Evolutionary conservation across 108 stramenopile species (phyloP), one percentile per base, ranked within the genome.

Genomic region (Cyclotella sp.): DNA sequence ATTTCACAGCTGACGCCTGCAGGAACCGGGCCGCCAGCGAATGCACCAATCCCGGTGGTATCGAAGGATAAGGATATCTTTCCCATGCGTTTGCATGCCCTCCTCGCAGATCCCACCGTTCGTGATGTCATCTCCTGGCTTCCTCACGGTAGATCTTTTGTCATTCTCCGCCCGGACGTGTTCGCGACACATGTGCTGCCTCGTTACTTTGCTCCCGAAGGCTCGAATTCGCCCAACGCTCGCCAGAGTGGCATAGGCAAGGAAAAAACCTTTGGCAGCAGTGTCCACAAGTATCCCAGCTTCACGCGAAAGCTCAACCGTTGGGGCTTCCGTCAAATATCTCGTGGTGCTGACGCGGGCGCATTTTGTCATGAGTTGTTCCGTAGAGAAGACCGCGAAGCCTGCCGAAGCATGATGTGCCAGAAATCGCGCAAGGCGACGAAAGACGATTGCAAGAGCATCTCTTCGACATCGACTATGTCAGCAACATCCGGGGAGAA

Each of bases 271-370:
- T 26, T 24, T 2, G 24, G 47, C 24, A 15, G 43, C 26, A 43
- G 43, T 26, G 82, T 79, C 34, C 88, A 87, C 63, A 91, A 91
- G 76, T 94, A 94, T 73, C 88, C 90, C 8, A 87, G 86, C 61
- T 91, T 94, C 59, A 91, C 90, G 0, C 66, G 93, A 52, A 94
- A 94, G 55, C 77, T 94, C 5, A 94, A 94, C 71, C 78, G 93
- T 44, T 94, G 93, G 93, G 93, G 93, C 14, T 94, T 94, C 45
- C 90, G 93, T 47, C 93, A 94, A 72, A 87, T 88, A 47, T 89
- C 93, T 3, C 75, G 89, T 69, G 93, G 93, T 40, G 82, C 90
- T 5, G 93, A 94, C 58, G 86, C 90, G 14, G 93, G 93, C 11
- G 93, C 93, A 0, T 94, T 94, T 57, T 86, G 84, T 66, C 93